Conservation (phyloP, 2,329 filamentous ascomycete species). For the Aspergillus sp. region DNA sequence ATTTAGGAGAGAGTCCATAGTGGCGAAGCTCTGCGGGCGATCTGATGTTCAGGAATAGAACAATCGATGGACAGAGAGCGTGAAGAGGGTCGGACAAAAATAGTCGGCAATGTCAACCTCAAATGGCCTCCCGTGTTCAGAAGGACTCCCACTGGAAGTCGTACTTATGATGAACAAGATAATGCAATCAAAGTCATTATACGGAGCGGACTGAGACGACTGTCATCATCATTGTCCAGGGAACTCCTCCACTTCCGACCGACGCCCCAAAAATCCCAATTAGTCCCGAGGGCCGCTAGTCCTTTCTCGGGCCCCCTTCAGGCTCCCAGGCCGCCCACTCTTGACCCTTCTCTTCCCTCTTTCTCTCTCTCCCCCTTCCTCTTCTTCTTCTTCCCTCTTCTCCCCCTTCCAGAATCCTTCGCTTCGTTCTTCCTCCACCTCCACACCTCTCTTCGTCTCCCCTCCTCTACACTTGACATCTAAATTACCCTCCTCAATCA, state of each 20-base stretch:
- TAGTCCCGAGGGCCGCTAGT: conserved; percentile 8
- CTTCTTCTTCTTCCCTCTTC: conserved; percentile 14
- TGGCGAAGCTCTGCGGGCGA: background rate
- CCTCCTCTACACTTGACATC: background rate
- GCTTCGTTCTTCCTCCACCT: background rate
- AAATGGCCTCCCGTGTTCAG: background rate
- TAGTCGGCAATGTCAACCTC: background rate
- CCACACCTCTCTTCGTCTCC: background rate
- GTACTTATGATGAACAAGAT: too few relatives aligned
- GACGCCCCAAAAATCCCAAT: background rate
- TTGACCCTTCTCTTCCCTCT: conserved; percentile 3
- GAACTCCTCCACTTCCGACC: background rate
- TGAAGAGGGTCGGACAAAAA: background rate
- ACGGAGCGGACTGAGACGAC: too few relatives aligned
- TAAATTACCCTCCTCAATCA: background rate
- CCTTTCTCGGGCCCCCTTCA: conserved; percentile 15
- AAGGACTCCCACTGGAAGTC: too few relatives aligned
- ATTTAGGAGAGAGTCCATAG: background rate
- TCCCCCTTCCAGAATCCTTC: conserved; percentile 2
- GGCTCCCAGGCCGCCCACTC: conserved; percentile 12
- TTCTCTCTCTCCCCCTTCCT: conserved; percentile 9
- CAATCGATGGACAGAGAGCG: background rate
- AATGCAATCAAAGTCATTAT: background rate
- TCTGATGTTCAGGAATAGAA: background rate
- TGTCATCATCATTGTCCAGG: background rate